phyloP scores from a whole-genome alignment of 2,329 filamentous ascomycete species.

The Penicillium sp. region DNA sequence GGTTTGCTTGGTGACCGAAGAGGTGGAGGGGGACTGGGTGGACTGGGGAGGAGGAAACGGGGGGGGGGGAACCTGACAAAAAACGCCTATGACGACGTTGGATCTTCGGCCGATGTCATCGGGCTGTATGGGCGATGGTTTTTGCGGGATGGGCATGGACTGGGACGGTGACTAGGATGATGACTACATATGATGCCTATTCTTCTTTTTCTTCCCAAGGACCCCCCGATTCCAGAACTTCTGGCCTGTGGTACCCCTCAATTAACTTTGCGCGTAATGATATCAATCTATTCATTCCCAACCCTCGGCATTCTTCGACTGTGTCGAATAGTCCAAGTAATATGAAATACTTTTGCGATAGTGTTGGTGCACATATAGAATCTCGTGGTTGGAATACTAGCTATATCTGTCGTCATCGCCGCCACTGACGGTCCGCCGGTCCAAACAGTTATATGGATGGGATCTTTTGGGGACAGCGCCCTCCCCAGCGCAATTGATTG shows the following conservation, averaged over 20 bases:
- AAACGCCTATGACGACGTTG: constrained; percentile 23
- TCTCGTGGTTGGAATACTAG: background rate
- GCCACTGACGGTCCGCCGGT: constrained; percentile 18
- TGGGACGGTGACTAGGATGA: background rate
- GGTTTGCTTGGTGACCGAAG: background rate
- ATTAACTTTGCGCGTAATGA: background rate
- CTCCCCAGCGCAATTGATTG: background rate
- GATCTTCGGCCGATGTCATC: constrained; percentile 24
- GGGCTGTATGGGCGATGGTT: background rate
- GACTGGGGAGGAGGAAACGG: background rate
- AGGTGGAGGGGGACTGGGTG: background rate
- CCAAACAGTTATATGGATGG: background rate
- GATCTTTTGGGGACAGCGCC: background rate
- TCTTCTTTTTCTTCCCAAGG: background rate
- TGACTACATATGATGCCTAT: too few relatives aligned
- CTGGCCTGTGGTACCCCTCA: background rate
- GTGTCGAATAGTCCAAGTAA: background rate
- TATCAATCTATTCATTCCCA: background rate
- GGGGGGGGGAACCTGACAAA: background rate
- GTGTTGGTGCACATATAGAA: background rate
- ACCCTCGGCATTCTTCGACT: background rate
- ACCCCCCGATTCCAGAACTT: background rate
- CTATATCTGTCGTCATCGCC: constrained; percentile 18
- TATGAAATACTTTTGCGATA: background rate
- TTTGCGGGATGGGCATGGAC: background rate